Conservation (phyloP, 169 alveolate species). For the Eimeria acervulina region DNA sequence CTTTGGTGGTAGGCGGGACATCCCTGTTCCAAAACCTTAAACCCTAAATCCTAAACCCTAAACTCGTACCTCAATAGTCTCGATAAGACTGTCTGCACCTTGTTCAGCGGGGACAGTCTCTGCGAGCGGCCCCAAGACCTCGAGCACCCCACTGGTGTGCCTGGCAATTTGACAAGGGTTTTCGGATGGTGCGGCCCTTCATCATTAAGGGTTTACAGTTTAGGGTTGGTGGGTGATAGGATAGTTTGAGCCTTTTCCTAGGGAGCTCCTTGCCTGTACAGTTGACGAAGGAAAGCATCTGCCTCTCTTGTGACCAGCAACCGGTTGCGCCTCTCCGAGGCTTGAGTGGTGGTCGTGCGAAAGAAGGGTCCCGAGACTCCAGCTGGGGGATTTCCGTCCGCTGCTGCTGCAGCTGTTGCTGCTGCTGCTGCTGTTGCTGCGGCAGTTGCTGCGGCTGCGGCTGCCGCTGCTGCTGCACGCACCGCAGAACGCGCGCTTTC, state of each 20-base stretch:
- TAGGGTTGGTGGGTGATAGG: not conserved
- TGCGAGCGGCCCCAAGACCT: constrained; percentile 47
- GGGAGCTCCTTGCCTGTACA: not conserved
- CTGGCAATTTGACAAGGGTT: not conserved
- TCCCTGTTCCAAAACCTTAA: not conserved
- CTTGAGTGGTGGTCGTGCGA: constrained; percentile 30
- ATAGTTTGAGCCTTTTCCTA: not conserved
- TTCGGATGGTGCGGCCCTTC: not conserved
- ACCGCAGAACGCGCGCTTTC: constrained; percentile 18
- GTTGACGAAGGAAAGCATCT: constrained; percentile 7
- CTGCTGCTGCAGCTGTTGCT: constrained; percentile 6
- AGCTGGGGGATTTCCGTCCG: not conserved
- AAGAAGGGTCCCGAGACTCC: constrained; percentile 31
- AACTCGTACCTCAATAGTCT: constrained; percentile 2
- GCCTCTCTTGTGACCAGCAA: constrained; percentile 1
- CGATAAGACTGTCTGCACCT: not conserved
- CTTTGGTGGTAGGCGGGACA: not conserved
- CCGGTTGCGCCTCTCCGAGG: constrained; percentile 33
- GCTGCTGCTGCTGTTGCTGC: not conserved
- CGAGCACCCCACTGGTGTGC: constrained; percentile 32
- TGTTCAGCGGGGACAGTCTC: constrained; percentile 59
- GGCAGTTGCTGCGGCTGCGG: not conserved
- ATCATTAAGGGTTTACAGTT: not conserved
- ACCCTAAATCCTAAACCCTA: not conserved
- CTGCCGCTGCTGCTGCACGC: constrained; percentile 31